phyloP scores from a whole-genome alignment of 176 grass and related monocot genomes.

The Oryza meridionalis region DNA sequence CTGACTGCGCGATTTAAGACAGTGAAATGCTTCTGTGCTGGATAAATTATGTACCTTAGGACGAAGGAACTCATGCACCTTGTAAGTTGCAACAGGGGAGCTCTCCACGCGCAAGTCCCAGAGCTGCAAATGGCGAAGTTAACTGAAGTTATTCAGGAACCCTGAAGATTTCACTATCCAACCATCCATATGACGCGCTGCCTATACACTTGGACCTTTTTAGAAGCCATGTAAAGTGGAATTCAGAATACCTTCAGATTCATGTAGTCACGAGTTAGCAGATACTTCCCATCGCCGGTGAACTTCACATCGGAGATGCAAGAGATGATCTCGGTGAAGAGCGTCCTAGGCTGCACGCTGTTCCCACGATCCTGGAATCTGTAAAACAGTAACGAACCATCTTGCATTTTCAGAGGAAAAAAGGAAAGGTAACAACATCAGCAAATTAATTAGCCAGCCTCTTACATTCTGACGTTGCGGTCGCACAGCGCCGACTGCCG shows the following conservation, averaged over 20 bases:
- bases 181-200: background rate
- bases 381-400: background rate
- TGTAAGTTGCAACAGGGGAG: conserved; percentile 60
- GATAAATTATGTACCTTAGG: conserved; percentile 55
- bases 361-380: conserved; percentile 58
- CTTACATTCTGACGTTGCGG: conserved; percentile 46
- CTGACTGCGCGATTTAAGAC: background rate
- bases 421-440: background rate
- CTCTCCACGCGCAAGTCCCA: conserved; percentile 77
- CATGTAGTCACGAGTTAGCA: conserved; percentile 81
- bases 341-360: conserved; percentile 49
- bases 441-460: background rate
- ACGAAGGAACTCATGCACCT: conserved; percentile 72
- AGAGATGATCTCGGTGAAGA: conserved; percentile 80
- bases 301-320: conserved; percentile 79
- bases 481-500: conserved; percentile 71
- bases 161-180: background rate
- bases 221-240: background rate
- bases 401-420: background rate
- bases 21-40: background rate
- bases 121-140: conserved; percentile 42
- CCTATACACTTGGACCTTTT: background rate
- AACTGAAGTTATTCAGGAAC: background rate
- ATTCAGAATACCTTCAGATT: conserved; percentile 62
- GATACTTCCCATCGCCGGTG: conserved; percentile 50